These are phyloP conservation scores for Ogataea saltuana DNA, from an alignment of 805 yeast species.

Conservation along the genomic window DNA sequence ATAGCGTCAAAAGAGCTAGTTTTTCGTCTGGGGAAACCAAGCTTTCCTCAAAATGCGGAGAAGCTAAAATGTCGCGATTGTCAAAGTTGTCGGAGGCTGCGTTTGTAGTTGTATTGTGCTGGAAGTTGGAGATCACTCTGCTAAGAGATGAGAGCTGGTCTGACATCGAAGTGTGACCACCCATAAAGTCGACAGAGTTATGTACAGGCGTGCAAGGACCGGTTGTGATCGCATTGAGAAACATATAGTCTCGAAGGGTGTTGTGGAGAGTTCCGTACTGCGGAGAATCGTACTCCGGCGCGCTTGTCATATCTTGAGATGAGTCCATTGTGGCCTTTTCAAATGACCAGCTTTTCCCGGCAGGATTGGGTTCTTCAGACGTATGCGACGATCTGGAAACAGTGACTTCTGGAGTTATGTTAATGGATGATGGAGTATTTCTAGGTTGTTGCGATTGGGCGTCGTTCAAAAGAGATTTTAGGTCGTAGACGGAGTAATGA, in stretches of 20 bases:
- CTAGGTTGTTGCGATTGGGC: constrained; percentile 9
- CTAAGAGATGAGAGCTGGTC: constrained; percentile 17
- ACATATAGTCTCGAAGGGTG: constrained; percentile 42
- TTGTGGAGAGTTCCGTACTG: constrained; percentile 28
- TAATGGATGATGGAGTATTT: constrained; percentile 1
- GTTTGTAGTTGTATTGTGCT: constrained; percentile 13
- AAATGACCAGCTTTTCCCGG: too few species aligned
- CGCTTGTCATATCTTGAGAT: background rate
- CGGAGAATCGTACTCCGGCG: constrained; percentile 12
- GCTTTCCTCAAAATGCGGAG: constrained; percentile 28
- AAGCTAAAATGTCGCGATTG: constrained; percentile 6
- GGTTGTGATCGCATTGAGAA: constrained; percentile 36
- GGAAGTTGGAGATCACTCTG: constrained; percentile 17
- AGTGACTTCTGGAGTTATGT: constrained; percentile 12
- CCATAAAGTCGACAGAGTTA: constrained; percentile 7
- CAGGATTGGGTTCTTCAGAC: too few species aligned
- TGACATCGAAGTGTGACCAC: constrained; percentile 11
- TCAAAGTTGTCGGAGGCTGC: too few species aligned
- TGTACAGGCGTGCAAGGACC: constrained; percentile 17
- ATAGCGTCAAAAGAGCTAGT: constrained; percentile 20
- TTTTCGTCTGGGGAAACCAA: constrained; percentile 27
- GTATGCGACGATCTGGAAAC: constrained; percentile 9
- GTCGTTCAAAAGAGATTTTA: constrained; percentile 15
- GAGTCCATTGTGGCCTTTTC: constrained; percentile 1
- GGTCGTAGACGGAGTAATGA: constrained; percentile 10